These are phyloP conservation scores for Mortierella sp. DNA, from an alignment of 371 early-diverging fungal genomes.

Conservation along the genomic window DNA sequence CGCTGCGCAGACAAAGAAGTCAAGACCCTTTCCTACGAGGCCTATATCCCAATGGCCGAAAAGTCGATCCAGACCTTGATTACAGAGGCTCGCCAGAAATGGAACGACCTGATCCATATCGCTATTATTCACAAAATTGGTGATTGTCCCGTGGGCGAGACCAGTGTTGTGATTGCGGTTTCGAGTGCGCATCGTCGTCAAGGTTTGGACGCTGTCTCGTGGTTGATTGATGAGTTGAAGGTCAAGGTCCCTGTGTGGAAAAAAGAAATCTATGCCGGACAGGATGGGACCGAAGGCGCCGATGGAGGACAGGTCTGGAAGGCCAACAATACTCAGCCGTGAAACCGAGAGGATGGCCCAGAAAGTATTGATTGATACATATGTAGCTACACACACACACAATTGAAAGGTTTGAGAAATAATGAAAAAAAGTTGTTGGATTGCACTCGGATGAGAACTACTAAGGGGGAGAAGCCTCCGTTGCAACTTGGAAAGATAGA, in stretches of 20 bases:
- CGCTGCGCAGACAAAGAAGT: conserved; percentile 69
- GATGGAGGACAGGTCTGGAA: conserved; percentile 47
- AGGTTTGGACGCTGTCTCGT: conserved; percentile 78
- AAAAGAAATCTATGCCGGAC: conserved; percentile 79
- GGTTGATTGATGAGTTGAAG: conserved; percentile 88
- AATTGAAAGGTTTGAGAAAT: too few relatives aligned
- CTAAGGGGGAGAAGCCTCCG: too few relatives aligned
- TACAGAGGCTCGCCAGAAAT: conserved; percentile 67
- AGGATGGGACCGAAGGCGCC: conserved; percentile 76
- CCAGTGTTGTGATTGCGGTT: conserved; percentile 82
- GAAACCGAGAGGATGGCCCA: background rate
- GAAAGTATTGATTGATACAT: too few relatives aligned
- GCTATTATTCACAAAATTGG: conserved; percentile 84
- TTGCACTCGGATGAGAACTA: too few relatives aligned
- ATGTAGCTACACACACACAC: too few relatives aligned
- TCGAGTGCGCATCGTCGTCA: conserved; percentile 83
- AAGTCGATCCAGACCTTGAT: conserved; percentile 70
- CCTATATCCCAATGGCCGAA: conserved; percentile 84
- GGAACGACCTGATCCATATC: conserved; percentile 70
- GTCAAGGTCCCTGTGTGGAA: conserved; percentile 91
- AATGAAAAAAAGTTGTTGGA: too few relatives aligned
- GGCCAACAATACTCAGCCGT: conserved; percentile 40
- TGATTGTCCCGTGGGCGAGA: conserved; percentile 81
- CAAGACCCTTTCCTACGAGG: conserved; percentile 81
- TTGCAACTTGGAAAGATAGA: too few relatives aligned